Conservation (phyloP, 1,284 basidiomycete species). For the Cryptococcus jaspeensis region DNA sequence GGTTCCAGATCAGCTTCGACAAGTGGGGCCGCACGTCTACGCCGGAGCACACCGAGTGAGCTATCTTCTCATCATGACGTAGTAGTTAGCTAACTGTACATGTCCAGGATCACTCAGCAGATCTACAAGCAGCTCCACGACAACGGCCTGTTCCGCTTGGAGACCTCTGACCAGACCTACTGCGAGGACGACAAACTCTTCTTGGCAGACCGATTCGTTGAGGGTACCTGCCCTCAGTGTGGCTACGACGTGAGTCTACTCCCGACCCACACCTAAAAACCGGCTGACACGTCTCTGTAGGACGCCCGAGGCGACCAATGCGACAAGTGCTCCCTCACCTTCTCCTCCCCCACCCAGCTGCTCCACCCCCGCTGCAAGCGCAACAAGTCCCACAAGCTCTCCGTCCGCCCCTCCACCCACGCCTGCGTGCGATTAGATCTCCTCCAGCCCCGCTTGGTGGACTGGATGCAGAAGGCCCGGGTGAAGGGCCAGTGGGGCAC, state of each 20-base stretch:
- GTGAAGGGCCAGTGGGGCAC: slow-evolving; percentile 85
- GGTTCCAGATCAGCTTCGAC: slow-evolving; percentile 73
- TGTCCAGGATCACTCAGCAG: slow-evolving; percentile 75
- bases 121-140: slow-evolving; percentile 80
- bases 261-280: background rate
- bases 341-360: slow-evolving; percentile 85
- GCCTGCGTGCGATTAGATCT: slow-evolving; percentile 87
- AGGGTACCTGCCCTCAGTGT: slow-evolving; percentile 90
- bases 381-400: slow-evolving; percentile 73
- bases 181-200: slow-evolving; percentile 91
- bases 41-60: slow-evolving; percentile 81
- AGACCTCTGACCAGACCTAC: slow-evolving; percentile 87
- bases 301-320: slow-evolving; percentile 99
- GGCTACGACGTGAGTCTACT: slow-evolving; percentile 63
- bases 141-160: slow-evolving; percentile 72
- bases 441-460: slow-evolving; percentile 79
- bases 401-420: slow-evolving; percentile 78
- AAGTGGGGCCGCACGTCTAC: slow-evolving; percentile 96
- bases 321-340: slow-evolving; percentile 87
- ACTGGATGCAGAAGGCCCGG: slow-evolving; percentile 81
- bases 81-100: slow-evolving; percentile 9
- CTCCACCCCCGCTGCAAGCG: slow-evolving; percentile 94
- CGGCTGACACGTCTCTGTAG: slow-evolving; percentile 49
- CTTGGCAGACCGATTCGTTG: slow-evolving; percentile 91
- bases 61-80: slow-evolving; percentile 3